These are phyloP conservation scores for Umbelopsis sp. DNA, from an alignment of 192 early-diverging fungal genomes.

Conservation along the genomic window DNA sequence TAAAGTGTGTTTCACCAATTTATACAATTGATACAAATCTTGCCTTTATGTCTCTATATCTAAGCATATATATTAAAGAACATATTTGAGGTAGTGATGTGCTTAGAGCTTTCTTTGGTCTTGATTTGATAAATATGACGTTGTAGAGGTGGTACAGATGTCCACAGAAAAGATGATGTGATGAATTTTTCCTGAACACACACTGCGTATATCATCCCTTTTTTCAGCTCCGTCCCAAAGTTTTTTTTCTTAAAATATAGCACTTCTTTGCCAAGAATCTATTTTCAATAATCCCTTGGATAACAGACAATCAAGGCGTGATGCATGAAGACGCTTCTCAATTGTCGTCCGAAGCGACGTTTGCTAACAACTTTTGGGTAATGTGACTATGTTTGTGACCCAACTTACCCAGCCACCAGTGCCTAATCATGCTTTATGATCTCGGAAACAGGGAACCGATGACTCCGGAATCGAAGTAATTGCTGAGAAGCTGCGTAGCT, in stretches of 20 bases:
- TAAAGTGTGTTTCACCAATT: too few relatives aligned
- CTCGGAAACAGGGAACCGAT: constrained; percentile 50
- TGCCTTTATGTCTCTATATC: too few relatives aligned
- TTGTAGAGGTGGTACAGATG: background rate
- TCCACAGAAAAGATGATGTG: background rate
- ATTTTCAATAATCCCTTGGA: background rate
- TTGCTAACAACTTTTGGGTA: constrained; percentile 15
- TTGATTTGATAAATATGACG: background rate
- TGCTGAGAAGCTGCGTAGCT: constrained; percentile 61
- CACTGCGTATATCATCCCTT: background rate
- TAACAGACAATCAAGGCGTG: background rate
- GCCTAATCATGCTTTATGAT: background rate
- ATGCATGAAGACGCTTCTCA: constrained; percentile 8
- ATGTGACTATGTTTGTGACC: background rate
- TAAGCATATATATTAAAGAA: too few relatives aligned
- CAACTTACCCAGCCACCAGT: background rate
- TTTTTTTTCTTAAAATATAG: background rate
- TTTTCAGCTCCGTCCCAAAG: constrained; percentile 8
- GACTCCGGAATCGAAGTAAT: constrained; percentile 70
- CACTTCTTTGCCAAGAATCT: constrained; percentile 12
- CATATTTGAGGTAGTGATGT: too few relatives aligned
- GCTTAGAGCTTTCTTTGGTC: background rate
- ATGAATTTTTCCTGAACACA: background rate
- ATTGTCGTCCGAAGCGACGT: background rate
- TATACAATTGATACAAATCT: too few relatives aligned